Conservation (phyloP, 202 grass and related monocot species). For the Brachypodium distachyon region DNA sequence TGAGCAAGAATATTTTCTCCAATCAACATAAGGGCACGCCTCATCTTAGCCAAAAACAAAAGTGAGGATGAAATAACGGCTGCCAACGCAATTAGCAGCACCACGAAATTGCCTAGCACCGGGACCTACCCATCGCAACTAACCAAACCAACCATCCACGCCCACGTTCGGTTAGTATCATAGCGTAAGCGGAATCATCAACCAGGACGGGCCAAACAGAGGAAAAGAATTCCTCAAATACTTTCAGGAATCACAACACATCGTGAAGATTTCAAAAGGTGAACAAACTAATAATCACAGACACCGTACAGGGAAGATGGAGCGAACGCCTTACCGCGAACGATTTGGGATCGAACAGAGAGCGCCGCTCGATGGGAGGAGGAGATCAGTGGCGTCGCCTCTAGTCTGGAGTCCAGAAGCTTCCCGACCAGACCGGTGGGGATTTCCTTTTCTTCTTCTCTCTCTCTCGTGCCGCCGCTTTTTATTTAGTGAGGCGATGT, state of each 20-base stretch:
- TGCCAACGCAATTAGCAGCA: not conserved
- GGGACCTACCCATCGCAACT: not conserved
- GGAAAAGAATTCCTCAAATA: not conserved
- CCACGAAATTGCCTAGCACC: not conserved
- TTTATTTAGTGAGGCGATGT: not conserved
- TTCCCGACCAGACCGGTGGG: slow-evolving; percentile 3
- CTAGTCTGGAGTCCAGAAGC: not conserved
- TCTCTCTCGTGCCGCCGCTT: not conserved
- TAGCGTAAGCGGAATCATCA: not conserved
- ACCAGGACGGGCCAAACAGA: not conserved
- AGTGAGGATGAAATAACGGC: too few relatives aligned
- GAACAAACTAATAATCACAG: not conserved
- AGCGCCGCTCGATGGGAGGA: not conserved
- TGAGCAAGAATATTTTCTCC: not conserved
- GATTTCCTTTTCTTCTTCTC: too few relatives aligned
- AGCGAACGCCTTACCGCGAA: not conserved
- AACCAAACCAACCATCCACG: not conserved
- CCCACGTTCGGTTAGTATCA: not conserved
- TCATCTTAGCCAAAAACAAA: too few relatives aligned
- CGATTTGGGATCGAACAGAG: not conserved
- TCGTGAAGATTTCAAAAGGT: not conserved
- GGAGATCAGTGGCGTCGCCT: not conserved
- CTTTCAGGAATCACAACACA: not conserved
- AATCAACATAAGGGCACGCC: not conserved
- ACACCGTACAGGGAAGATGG: not conserved